phyloP scores from a whole-genome alignment of 1,139 yeast genomes.

The Nakaseomyces sp. region DNA sequence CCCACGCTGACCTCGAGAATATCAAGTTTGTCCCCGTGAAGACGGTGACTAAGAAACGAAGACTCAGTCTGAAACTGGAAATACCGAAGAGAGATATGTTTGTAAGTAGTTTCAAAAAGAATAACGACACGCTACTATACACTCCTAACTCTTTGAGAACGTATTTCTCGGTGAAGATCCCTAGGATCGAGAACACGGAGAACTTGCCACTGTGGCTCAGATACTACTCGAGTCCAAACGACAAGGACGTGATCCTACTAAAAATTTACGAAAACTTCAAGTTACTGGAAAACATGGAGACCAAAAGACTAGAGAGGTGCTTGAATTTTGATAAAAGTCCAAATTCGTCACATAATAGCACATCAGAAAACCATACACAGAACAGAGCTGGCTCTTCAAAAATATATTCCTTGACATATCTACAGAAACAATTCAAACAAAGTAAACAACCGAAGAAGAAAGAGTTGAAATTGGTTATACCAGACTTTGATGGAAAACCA shows the following conservation, averaged over 20 bases:
- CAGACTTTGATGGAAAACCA: conserved; percentile 8
- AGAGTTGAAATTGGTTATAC: neutral
- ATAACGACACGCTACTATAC: conserved; percentile 34
- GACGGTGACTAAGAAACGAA: conserved; percentile 6
- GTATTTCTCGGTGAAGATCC: conserved; percentile 25
- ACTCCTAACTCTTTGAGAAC: conserved; percentile 32
- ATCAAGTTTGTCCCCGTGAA: neutral
- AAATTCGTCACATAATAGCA: conserved; percentile 2
- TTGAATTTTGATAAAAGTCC: conserved; percentile 13
- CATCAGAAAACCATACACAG: conserved; percentile 1
- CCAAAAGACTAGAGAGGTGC: conserved; percentile 37
- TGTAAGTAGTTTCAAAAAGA: conserved; percentile 28
- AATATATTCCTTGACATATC: conserved; percentile 23
- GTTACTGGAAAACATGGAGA: conserved; percentile 44
- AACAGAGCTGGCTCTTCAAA: conserved; percentile 14
- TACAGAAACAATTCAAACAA: conserved; percentile 21
- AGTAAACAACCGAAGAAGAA: conserved; percentile 6
- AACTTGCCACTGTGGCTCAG: conserved; percentile 44
- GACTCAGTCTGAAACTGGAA: conserved; percentile 20
- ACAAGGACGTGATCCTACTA: conserved; percentile 33
- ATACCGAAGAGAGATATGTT: conserved; percentile 26
- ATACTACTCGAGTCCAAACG: conserved; percentile 31
- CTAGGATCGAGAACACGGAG: conserved; percentile 17
- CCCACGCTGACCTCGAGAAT: neutral
- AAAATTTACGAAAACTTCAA: conserved; percentile 42